These are phyloP conservation scores for Candida freyschussii DNA, from an alignment of 1,139 yeast species.

Conservation along the genomic window DNA sequence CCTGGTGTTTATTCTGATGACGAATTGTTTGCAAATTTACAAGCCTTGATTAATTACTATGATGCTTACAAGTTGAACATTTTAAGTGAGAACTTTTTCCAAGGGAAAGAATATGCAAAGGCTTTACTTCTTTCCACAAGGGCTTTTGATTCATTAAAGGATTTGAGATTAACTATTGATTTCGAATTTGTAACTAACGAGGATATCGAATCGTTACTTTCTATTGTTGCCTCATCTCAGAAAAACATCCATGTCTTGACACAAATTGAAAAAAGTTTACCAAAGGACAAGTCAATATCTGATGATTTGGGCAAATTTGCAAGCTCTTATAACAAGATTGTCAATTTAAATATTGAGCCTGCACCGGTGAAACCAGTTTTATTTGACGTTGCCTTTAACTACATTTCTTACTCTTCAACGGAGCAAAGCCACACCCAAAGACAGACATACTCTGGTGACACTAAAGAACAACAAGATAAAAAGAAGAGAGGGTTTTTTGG, in stretches of 20 bases:
- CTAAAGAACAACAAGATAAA: constrained; percentile 1
- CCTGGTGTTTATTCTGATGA: constrained; percentile 93
- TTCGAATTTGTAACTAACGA: constrained; percentile 4
- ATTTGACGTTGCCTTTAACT: constrained; percentile 85
- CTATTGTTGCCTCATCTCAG: constrained; percentile 1
- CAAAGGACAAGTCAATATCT: too few relatives aligned
- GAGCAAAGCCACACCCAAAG: constrained; percentile 3
- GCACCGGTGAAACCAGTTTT: constrained; percentile 80
- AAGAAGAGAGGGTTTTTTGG: constrained; percentile 47
- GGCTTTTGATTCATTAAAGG: constrained; percentile 28
- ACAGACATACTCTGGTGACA: constrained; percentile 1
- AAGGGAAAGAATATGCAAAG: constrained; percentile 42
- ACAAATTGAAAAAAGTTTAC: too few relatives aligned
- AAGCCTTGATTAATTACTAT: constrained; percentile 44
- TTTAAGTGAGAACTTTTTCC: constrained; percentile 47
- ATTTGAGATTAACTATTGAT: constrained; percentile 4
- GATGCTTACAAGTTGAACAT: constrained; percentile 38
- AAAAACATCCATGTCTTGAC: constrained; percentile 7
- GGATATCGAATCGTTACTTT: not conserved
- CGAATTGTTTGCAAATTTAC: constrained; percentile 52
- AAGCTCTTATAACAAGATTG: constrained; percentile 12
- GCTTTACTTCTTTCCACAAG: constrained; percentile 40
- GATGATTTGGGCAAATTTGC: constrained; percentile 7
- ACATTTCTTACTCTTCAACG: constrained; percentile 39
- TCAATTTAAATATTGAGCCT: constrained; percentile 35